Percentiles rank a stretch among this genome's conserved stretches.
Conservation (phyloP, 352 stramenopile genomes). For the Pythium myriotylum region DNA sequence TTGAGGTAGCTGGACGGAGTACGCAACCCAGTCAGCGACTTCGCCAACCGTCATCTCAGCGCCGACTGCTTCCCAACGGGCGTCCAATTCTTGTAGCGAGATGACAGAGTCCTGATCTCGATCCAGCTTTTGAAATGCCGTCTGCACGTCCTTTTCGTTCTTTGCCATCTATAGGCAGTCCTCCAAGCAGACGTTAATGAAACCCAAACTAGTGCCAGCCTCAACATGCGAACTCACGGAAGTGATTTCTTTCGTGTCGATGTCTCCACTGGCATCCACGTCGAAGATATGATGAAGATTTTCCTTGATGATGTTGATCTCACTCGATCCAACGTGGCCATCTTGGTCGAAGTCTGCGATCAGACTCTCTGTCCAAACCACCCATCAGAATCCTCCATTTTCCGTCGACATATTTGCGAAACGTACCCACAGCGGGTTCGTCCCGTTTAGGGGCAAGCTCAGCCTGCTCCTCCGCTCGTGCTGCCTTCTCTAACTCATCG, state of each 20-base stretch:
- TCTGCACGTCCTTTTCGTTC: constrained; percentile 66
- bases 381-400: not conserved
- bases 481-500: constrained; percentile 24
- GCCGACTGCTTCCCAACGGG: constrained; percentile 75
- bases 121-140: constrained; percentile 78
- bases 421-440: constrained; percentile 23
- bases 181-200: not conserved
- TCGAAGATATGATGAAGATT: constrained; percentile 83
- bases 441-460: not conserved
- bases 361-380: constrained; percentile 52
- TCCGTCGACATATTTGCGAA: not conserved
- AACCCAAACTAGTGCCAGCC: too few relatives aligned
- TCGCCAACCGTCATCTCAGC: constrained; percentile 88
- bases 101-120: constrained; percentile 80
- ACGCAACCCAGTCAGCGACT: constrained; percentile 82
- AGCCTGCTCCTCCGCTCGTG: constrained; percentile 24
- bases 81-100: constrained; percentile 81
- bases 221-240: constrained; percentile 27
- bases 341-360: constrained; percentile 83
- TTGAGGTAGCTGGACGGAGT: constrained; percentile 79
- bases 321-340: constrained; percentile 63
- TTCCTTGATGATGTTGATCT: constrained; percentile 84
- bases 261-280: constrained; percentile 71
- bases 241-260: constrained; percentile 77
- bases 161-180: constrained; percentile 41